These are phyloP conservation scores for Citrus reticulata DNA, from an alignment of 345 rosid genomes.

Conservation along the genomic window DNA sequence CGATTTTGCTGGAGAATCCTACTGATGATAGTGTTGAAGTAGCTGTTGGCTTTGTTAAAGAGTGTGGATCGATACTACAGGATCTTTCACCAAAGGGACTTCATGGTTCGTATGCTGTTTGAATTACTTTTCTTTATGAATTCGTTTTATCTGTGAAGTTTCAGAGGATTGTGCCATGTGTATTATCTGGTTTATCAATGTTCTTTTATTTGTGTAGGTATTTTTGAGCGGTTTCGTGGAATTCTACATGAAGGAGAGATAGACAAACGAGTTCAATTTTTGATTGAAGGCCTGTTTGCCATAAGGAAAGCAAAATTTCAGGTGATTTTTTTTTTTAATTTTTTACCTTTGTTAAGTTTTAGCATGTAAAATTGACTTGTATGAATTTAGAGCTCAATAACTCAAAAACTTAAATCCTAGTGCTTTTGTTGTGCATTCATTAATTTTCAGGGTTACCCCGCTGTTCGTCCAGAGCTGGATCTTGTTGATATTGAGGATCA, in stretches of 20 bases:
- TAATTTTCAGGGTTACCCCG: conserved; percentile 73
- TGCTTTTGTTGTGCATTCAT: conserved; percentile 8
- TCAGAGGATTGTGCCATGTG: not conserved
- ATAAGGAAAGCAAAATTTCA: conserved; percentile 87
- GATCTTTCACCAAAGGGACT: conserved; percentile 87
- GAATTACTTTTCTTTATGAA: not conserved
- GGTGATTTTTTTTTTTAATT: conserved; percentile 23
- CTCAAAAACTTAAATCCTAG: not conserved
- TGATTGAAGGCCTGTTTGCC: conserved; percentile 90
- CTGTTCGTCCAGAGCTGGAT: conserved; percentile 92
- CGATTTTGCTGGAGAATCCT: conserved; percentile 71
- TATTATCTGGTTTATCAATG: not conserved
- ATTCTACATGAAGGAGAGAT: conserved; percentile 98
- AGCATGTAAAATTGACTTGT: not conserved
- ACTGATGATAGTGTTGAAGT: conserved; percentile 97
- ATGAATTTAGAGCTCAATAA: not conserved
- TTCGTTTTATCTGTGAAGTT: not conserved
- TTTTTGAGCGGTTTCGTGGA: conserved; percentile 92
- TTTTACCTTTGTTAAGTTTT: not conserved
- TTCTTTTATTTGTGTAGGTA: conserved; percentile 46
- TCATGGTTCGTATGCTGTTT: conserved; percentile 47
- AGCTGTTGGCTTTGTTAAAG: conserved; percentile 86
- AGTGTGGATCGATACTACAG: conserved; percentile 90
- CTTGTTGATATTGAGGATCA: conserved; percentile 90
- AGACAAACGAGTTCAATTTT: conserved; percentile 84